phyloP scores from a whole-genome alignment of 768 basidiomycete genomes.

The Podaxis sp. region DNA sequence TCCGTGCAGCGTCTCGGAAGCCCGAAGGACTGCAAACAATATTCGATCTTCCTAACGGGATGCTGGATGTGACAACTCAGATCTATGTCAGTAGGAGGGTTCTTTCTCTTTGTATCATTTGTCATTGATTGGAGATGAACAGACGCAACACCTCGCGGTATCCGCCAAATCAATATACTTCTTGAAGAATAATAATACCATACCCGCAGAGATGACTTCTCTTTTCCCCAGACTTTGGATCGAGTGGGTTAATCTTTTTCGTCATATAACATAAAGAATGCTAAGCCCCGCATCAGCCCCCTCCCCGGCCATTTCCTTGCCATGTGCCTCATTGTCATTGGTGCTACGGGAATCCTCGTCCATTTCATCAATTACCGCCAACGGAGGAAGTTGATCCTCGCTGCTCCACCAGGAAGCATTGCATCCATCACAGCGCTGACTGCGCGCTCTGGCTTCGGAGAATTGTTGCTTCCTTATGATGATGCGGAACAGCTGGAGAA shows the following conservation, averaged over 20 bases:
- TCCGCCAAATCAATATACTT: conserved; percentile 64
- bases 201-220: conserved; percentile 40
- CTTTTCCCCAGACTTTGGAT: conserved; percentile 52
- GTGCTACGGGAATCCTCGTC: conserved; percentile 44
- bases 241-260: conserved; percentile 44
- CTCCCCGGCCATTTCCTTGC: conserved; percentile 55
- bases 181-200: conserved; percentile 34
- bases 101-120: not conserved
- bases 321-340: conserved; percentile 45
- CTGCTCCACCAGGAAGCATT: conserved; percentile 59
- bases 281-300: conserved; percentile 33
- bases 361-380: conserved; percentile 48
- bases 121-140: conserved; percentile 3
- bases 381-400: conserved; percentile 49
- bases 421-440: conserved; percentile 57
- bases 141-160: conserved; percentile 59
- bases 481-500: conserved; percentile 40
- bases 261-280: not conserved
- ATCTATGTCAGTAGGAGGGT: conserved; percentile 47
- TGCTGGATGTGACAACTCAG: conserved; percentile 47
- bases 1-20: conserved; percentile 45
- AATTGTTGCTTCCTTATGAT: conserved; percentile 62
- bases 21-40: conserved; percentile 40
- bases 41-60: conserved; percentile 50
- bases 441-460: conserved; percentile 60